Conservation (phyloP, 768 basidiomycete species). For the Mycena galopus region DNA sequence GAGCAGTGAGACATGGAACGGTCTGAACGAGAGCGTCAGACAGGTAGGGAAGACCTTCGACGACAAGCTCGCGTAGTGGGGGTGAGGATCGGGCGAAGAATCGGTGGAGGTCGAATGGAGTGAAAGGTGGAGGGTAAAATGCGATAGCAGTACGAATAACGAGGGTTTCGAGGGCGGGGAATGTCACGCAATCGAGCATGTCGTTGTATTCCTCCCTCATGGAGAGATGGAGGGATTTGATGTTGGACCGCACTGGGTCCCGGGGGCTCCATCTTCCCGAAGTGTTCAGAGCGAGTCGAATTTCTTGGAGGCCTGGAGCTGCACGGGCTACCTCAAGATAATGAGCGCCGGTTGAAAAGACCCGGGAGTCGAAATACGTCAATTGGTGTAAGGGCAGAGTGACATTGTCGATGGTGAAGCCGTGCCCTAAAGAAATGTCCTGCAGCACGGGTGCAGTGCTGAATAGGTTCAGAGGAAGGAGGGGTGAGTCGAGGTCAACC, state of each 20-base stretch:
- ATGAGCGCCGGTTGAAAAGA: neutral
- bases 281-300: neutral
- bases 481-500: neutral
- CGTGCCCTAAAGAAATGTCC: slow-evolving; percentile 6
- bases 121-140: neutral
- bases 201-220: neutral
- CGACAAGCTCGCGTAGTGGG: neutral
- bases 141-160: neutral
- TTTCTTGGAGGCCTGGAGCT: neutral
- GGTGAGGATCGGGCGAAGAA: slow-evolving; percentile 12
- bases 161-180: slow-evolving; percentile 12
- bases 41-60: neutral
- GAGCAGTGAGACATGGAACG: neutral
- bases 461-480: slow-evolving; percentile 4
- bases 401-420: neutral
- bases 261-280: neutral
- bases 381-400: slow-evolving; percentile 4
- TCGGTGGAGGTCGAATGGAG: too few species aligned
- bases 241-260: neutral
- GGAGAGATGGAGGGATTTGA: neutral
- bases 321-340: neutral
- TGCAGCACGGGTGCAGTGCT: slow-evolving; percentile 5
- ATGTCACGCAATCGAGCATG: slow-evolving; percentile 8
- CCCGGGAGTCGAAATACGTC: slow-evolving; percentile 12
- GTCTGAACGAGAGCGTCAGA: neutral